Conservation (phyloP, 257 asterid species). For the Coffea eugenioides region DNA sequence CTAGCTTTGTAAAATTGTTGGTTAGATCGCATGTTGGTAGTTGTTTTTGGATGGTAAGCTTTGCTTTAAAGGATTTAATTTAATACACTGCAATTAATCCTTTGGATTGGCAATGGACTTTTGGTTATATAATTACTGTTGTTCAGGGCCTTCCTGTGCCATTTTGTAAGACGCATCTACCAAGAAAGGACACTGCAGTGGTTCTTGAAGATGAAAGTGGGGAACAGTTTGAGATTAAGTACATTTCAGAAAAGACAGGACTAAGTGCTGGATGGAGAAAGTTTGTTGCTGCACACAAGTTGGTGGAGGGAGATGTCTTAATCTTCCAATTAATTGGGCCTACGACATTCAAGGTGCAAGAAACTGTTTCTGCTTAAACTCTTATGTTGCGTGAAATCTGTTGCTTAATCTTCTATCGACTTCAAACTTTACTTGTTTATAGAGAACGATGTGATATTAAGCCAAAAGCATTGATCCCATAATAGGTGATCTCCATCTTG, state of each 20-base stretch:
- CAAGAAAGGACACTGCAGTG: conserved; percentile 52
- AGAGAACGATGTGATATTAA: neutral
- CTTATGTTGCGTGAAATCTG: neutral
- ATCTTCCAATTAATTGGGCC: conserved; percentile 60
- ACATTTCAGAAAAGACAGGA: conserved; percentile 78
- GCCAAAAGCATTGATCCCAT: neutral
- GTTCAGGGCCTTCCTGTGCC: conserved; percentile 83
- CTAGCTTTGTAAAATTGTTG: conserved; percentile 55
- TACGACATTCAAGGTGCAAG: conserved; percentile 65
- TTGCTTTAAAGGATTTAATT: conserved; percentile 13
- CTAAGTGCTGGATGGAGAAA: conserved; percentile 96
- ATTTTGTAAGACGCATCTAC: conserved; percentile 72
- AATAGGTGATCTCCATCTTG: neutral
- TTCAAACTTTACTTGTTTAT: neutral
- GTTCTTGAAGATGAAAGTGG: conserved; percentile 61
- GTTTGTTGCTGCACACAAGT: conserved; percentile 69
- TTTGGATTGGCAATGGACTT: conserved; percentile 13
- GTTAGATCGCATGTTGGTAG: conserved; percentile 92
- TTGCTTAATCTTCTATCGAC: neutral
- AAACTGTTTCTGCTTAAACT: neutral
- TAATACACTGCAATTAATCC: neutral
- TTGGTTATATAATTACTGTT: conserved; percentile 1
- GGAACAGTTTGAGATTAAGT: conserved; percentile 65
- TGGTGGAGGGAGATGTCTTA: conserved; percentile 84
- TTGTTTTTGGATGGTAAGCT: conserved; percentile 95